Conservation (phyloP, 257 asterid species). For the Solanum raphanifolium region DNA sequence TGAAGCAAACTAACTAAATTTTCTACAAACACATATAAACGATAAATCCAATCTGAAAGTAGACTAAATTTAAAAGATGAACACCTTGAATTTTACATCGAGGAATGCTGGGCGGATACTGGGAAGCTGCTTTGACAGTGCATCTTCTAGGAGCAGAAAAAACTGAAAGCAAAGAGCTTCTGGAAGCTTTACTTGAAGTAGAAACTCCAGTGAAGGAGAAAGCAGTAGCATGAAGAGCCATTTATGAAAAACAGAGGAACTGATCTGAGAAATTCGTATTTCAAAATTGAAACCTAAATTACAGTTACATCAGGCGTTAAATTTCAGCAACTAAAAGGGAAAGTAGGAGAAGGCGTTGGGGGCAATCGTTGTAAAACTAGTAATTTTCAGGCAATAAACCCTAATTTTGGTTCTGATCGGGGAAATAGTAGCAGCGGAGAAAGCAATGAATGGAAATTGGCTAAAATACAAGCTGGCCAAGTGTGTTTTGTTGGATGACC, state of each 20-base stretch:
- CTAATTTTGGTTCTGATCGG: neutral
- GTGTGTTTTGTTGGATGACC: neutral
- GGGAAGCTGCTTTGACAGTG: conserved; percentile 27
- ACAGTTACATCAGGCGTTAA: conserved; percentile 1
- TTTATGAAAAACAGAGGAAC: neutral
- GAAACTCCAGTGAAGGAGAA: conserved; percentile 41
- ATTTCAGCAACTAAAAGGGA: neutral
- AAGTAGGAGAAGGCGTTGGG: neutral
- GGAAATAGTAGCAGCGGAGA: conserved; percentile 5
- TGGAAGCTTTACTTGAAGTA: conserved; percentile 25
- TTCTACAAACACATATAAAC: neutral
- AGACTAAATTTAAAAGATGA: neutral
- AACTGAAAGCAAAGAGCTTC: conserved; percentile 12
- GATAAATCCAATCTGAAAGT: neutral
- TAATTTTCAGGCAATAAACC: neutral
- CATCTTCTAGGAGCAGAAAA: conserved; percentile 24
- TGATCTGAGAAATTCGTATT: neutral
- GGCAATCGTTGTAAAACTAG: neutral
- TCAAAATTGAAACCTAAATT: conserved; percentile 3
- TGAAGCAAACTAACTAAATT: neutral
- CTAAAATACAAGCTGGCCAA: neutral
- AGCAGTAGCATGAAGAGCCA: conserved; percentile 43
- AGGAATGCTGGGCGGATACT: conserved; percentile 16
- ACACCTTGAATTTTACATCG: conserved; percentile 49
- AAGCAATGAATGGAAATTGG: neutral